These are phyloP conservation scores for Pythium vanterpoolii DNA, from an alignment of 352 stramenopile species.

Conservation along the genomic window DNA sequence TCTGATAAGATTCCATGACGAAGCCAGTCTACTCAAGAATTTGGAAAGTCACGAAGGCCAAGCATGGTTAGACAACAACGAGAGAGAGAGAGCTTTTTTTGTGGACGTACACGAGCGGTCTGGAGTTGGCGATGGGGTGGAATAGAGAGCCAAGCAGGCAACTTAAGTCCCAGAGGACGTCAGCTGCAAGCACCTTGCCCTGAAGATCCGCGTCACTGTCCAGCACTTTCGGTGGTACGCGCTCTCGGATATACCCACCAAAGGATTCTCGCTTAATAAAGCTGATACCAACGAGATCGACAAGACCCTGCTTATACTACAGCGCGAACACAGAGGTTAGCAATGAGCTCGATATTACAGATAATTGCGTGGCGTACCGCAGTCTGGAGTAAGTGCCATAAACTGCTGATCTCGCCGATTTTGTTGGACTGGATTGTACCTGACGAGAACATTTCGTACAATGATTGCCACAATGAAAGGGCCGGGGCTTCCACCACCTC, in stretches of 20 bases:
- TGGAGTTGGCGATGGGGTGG: neutral
- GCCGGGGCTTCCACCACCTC: conserved; percentile 27
- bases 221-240: conserved; percentile 1
- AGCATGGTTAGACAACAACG: neutral
- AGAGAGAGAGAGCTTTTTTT: too few species aligned
- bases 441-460: conserved; percentile 37
- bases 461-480: conserved; percentile 52
- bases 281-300: conserved; percentile 11
- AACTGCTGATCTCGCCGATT: conserved; percentile 23
- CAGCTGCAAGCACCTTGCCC: conserved; percentile 17
- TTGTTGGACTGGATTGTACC: conserved; percentile 16
- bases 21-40: neutral
- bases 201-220: conserved; percentile 14
- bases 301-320: conserved; percentile 21
- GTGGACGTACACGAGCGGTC: conserved; percentile 1
- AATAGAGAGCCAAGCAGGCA: conserved; percentile 6
- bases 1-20: conserved; percentile 12
- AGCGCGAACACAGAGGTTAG: neutral
- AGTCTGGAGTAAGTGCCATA: conserved; percentile 58
- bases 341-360: neutral
- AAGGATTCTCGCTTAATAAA: conserved; percentile 12
- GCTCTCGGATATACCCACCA: conserved; percentile 21
- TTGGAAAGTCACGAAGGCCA: neutral
- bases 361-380: conserved; percentile 23
- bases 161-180: conserved; percentile 21